Evolutionary conservation across 345 rosid genomes (phyloP), one percentile per base, ranked within the genome.

Genomic region (Microthlaspi erraticum): DNA sequence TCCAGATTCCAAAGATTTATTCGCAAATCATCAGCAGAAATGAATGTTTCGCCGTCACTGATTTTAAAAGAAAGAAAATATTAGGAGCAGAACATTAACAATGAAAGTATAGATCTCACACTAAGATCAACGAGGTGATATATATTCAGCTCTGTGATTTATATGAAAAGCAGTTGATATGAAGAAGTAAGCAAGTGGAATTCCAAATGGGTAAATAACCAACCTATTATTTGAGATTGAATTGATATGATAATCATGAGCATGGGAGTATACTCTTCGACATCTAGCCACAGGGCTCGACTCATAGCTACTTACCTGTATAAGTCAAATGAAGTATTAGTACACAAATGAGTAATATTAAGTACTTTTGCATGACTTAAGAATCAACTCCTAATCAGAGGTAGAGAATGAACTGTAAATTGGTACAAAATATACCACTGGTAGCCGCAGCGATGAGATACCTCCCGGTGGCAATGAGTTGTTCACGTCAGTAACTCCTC

Each of bases 1-100:
- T 94, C 99, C 88, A 94, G 75, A 86, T 92, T 94, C 99, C 99
- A 94, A 61, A 94, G 91, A 82, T 94, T 94, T 73, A 94, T 86
- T 64, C 99, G 89, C 68, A 94, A 85, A 80, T 94, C 99, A 45
- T 94, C 99, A 53, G 99, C 96, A 5, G 99, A 94, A 66, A 94
- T 87, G 79, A 94, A 94, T 6, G 99, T 94, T 78, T 89, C 99
- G 6, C 93, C 96, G 19, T 94, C 99, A 66, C 99, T 94, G 53
- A 55, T 56, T 19, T 51, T 6, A 44, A 11, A 14, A 53, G 63
- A 43, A 33, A 26, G 29, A 60, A 20, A 60, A 0, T 8, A 14
- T 66, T 20, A 66, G 46, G 38, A 49, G 2, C 60, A 66, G 60
- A 51, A 51, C 48, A 50, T 42, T 20, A n/a, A 29, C 62, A 59